Percentiles rank a stretch among this genome's conserved stretches.
phyloP scores from a whole-genome alignment of 192 early-diverging fungal species.

The Lunasporangiospora selenospora region DNA sequence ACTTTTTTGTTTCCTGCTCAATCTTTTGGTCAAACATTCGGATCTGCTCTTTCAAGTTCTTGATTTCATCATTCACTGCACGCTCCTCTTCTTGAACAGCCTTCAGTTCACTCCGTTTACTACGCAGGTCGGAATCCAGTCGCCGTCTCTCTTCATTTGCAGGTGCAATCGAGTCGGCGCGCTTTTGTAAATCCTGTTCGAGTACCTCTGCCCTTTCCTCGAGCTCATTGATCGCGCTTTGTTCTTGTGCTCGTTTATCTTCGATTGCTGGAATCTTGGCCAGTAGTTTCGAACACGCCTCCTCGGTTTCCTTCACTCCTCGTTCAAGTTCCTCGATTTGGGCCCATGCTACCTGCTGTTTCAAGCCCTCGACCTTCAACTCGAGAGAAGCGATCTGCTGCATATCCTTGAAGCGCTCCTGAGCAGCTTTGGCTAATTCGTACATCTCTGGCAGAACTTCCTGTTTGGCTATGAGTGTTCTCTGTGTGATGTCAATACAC shows the following conservation, averaged over 20 bases:
- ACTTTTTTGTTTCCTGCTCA: slow-evolving; percentile 48
- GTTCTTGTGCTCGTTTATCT: slow-evolving; percentile 10
- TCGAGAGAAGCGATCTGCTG: slow-evolving; percentile 64
- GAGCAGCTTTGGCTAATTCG: slow-evolving; percentile 67
- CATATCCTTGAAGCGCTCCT: slow-evolving; percentile 73
- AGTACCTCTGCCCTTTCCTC: slow-evolving; percentile 41
- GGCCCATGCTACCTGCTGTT: slow-evolving; percentile 82
- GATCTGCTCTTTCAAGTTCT: slow-evolving; percentile 37
- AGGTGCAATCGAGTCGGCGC: slow-evolving; percentile 49
- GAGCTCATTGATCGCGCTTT: slow-evolving; percentile 36
- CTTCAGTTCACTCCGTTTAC: slow-evolving; percentile 55
- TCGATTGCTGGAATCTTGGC: slow-evolving; percentile 26
- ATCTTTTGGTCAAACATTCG: slow-evolving; percentile 58
- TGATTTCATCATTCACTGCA: slow-evolving; percentile 54
- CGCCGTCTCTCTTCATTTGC: slow-evolving; percentile 58
- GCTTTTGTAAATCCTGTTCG: slow-evolving; percentile 39
- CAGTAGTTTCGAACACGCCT: background rate
- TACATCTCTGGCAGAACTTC: slow-evolving; percentile 76
- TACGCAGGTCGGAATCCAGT: slow-evolving; percentile 46
- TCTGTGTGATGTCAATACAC: slow-evolving; percentile 58
- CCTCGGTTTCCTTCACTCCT: slow-evolving; percentile 18
- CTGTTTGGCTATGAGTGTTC: slow-evolving; percentile 63
- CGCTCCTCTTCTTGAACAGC: slow-evolving; percentile 44
- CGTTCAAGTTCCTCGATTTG: slow-evolving; percentile 65
- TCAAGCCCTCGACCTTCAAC: slow-evolving; percentile 58